Conservation (phyloP, 805 yeast species). For the Zygoascus bituminiphila region DNA sequence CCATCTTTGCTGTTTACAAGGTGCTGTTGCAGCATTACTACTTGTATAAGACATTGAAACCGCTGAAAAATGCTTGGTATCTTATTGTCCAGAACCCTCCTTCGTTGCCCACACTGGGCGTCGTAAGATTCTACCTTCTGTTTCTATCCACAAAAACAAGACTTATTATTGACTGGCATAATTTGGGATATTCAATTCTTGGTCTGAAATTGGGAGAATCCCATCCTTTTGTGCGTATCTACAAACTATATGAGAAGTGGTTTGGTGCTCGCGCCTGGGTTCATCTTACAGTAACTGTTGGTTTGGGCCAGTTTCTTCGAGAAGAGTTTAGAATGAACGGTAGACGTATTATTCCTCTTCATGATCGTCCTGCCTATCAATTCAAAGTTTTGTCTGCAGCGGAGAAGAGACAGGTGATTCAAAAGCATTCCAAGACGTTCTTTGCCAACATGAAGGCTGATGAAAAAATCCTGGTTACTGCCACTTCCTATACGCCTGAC, state of each 20-base stretch:
- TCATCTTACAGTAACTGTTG: constrained; percentile 72
- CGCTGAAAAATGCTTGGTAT: constrained; percentile 53
- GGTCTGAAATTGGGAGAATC: constrained; percentile 48
- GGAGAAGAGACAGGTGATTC: constrained; percentile 28
- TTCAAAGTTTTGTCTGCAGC: constrained; percentile 37
- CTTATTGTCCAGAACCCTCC: constrained; percentile 85
- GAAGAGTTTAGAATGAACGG: constrained; percentile 45
- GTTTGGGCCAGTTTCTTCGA: constrained; percentile 56
- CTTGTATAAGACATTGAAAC: constrained; percentile 42
- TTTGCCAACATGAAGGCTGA: constrained; percentile 29
- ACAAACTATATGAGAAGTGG: constrained; percentile 53
- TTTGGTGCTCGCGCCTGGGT: constrained; percentile 59
- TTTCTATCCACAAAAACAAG: constrained; percentile 45
- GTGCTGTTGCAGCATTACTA: constrained; percentile 47
- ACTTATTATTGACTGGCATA: constrained; percentile 92
- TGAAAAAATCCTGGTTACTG: constrained; percentile 66
- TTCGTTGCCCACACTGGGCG: constrained; percentile 67
- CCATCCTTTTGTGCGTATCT: constrained; percentile 55
- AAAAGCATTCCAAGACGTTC: constrained; percentile 24
- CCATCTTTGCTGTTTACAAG: constrained; percentile 51
- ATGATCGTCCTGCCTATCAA: constrained; percentile 73
- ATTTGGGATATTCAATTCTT: constrained; percentile 77
- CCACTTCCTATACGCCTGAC: constrained; percentile 94
- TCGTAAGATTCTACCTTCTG: constrained; percentile 47
- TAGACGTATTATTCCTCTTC: constrained; percentile 52